Conservation (phyloP, 345 rosid genomes). For the Raphanus sativus region DNA sequence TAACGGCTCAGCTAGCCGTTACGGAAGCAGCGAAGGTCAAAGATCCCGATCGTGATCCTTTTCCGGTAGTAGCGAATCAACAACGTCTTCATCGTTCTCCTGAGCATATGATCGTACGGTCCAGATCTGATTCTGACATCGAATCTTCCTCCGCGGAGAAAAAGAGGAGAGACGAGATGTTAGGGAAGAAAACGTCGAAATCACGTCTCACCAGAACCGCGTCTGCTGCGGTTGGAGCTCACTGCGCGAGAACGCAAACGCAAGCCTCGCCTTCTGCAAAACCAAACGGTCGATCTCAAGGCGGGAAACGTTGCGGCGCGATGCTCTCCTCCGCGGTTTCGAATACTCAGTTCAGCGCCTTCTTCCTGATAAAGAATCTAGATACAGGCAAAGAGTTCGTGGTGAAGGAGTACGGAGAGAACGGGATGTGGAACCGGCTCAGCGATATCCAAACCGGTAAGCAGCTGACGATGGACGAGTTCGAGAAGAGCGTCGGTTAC, state of each 20-base stretch:
- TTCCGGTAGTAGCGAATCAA: background rate
- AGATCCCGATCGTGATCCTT: background rate
- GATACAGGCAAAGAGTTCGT: slow-evolving; percentile 85
- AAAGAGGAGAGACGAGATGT: slow-evolving; percentile 61
- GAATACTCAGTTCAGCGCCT: slow-evolving; percentile 49
- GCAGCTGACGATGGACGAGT: slow-evolving; percentile 85
- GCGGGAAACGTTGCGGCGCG: background rate
- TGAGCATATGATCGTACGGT: slow-evolving; percentile 48
- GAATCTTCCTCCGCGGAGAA: slow-evolving; percentile 48
- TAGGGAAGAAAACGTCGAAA: slow-evolving; percentile 54
- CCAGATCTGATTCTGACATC: slow-evolving; percentile 72
- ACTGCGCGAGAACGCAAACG: slow-evolving; percentile 40
- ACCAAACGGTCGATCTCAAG: background rate
- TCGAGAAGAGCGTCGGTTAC: slow-evolving; percentile 77
- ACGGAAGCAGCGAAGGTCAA: slow-evolving; percentile 16
- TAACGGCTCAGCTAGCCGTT: background rate
- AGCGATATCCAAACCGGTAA: slow-evolving; percentile 96
- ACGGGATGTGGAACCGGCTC: slow-evolving; percentile 85
- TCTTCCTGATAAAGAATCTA: slow-evolving; percentile 82
- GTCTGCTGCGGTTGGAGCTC: slow-evolving; percentile 52
- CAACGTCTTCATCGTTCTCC: background rate
- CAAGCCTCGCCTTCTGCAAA: slow-evolving; percentile 29
- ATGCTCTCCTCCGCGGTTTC: slow-evolving; percentile 42
- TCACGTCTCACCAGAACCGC: slow-evolving; percentile 67
- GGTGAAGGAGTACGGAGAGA: slow-evolving; percentile 69